Conservation (phyloP, 208 protist genomes). For the Polymyxa betae region DNA sequence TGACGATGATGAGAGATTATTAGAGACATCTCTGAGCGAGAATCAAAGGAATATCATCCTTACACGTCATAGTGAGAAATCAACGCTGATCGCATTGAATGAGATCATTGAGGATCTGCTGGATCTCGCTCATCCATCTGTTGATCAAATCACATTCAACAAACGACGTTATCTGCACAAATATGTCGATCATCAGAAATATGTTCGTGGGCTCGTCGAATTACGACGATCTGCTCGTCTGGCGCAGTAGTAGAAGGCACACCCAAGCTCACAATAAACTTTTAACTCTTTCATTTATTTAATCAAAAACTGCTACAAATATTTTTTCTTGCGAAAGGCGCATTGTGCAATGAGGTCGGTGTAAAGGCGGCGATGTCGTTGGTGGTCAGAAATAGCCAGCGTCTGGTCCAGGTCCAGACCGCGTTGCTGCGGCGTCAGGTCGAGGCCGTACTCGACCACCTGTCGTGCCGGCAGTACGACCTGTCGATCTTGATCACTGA, state of each 20-base stretch:
- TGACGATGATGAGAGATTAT: not conserved
- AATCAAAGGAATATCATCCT: slow-evolving; percentile 15
- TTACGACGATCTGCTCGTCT: too few species aligned
- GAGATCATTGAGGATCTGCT: not conserved
- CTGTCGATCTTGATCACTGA: not conserved
- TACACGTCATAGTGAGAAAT: not conserved
- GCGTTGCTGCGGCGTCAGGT: not conserved
- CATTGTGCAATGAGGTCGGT: too few species aligned
- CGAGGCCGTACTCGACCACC: not conserved
- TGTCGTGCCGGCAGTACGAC: not conserved
- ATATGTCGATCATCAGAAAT: not conserved
- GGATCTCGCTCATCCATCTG: not conserved
- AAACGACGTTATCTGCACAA: not conserved
- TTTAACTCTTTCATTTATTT: too few species aligned
- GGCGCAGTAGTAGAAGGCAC: too few species aligned
- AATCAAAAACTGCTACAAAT: too few species aligned
- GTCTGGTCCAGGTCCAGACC: not conserved
- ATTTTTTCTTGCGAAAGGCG: too few species aligned
- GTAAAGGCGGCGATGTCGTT: too few species aligned
- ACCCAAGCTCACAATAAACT: too few species aligned
- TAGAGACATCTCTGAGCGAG: not conserved
- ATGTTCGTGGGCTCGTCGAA: not conserved
- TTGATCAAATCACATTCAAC: not conserved
- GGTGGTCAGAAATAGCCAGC: not conserved
- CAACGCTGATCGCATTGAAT: not conserved